phyloP scores from a whole-genome alignment of 495 filamentous ascomycete genomes.

The Evernia prunastri region DNA sequence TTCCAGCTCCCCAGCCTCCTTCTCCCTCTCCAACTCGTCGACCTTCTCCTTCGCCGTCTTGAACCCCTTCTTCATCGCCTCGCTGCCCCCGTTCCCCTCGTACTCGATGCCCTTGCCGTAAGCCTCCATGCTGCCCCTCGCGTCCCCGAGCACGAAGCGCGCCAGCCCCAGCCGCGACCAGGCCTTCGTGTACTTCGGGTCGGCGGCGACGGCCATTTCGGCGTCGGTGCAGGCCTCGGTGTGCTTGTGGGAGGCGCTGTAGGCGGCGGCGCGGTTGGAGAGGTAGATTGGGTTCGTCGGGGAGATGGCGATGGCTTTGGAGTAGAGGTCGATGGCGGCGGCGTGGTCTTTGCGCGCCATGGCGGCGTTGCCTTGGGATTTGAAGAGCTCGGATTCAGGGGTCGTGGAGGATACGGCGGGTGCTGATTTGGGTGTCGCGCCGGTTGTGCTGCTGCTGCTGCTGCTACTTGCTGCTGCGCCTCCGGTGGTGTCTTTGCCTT shows the following conservation, averaged over 20 bases:
- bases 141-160: slow-evolving; percentile 81
- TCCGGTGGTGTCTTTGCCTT: slow-evolving; percentile 47
- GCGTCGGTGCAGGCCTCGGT: slow-evolving; percentile 76
- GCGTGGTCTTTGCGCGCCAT: slow-evolving; percentile 89
- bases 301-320: slow-evolving; percentile 68
- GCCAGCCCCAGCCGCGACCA: slow-evolving; percentile 91
- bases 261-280: slow-evolving; percentile 91
- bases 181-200: slow-evolving; percentile 92
- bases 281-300: slow-evolving; percentile 93
- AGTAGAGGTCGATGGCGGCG: slow-evolving; percentile 76
- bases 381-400: slow-evolving; percentile 75
- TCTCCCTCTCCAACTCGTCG: slow-evolving; percentile 57
- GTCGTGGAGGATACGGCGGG: slow-evolving; percentile 34
- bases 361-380: slow-evolving; percentile 85
- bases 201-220: slow-evolving; percentile 74
- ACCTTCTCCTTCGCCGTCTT: slow-evolving; percentile 83
- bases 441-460: slow-evolving; percentile 27
- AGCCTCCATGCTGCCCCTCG: slow-evolving; percentile 86
- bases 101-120: slow-evolving; percentile 89
- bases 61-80: slow-evolving; percentile 88
- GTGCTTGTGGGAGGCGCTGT: slow-evolving; percentile 73
- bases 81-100: slow-evolving; percentile 84
- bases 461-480: slow-evolving; percentile 27
- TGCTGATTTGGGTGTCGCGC: slow-evolving; percentile 28
- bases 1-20: slow-evolving; percentile 40